Conservation (phyloP, 176 grass and related monocot species). For the Guadua angustifolia region DNA sequence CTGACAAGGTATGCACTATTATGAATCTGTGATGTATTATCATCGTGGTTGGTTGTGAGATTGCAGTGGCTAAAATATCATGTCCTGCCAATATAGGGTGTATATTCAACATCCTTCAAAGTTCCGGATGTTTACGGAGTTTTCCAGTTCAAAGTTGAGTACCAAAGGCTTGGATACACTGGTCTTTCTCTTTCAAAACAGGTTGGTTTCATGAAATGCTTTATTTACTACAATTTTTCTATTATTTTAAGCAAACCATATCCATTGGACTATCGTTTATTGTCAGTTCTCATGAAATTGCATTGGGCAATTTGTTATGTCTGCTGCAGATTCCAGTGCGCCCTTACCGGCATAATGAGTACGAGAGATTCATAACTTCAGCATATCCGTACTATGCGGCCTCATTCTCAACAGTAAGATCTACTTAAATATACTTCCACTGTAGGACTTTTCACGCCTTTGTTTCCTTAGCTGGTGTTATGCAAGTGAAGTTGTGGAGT, state of each 20-base stretch:
- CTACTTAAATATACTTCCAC: background rate
- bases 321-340: conserved; percentile 85
- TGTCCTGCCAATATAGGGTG: conserved; percentile 50
- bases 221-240: background rate
- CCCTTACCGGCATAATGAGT: conserved; percentile 91
- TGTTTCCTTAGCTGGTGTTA: background rate
- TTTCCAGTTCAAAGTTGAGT: conserved; percentile 98
- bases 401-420: conserved; percentile 93
- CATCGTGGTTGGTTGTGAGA: background rate
- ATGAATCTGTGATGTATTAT: conserved; percentile 17
- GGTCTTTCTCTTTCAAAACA: conserved; percentile 90
- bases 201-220: conserved; percentile 48
- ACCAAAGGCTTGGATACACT: conserved; percentile 91
- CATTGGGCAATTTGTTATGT: conserved; percentile 34
- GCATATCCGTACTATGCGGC: conserved; percentile 92
- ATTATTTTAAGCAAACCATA: background rate
- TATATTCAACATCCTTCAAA: conserved; percentile 90
- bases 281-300: background rate
- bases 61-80: conserved; percentile 45
- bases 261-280: background rate
- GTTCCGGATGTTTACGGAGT: conserved; percentile 99
- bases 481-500: background rate
- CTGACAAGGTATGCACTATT: conserved; percentile 56
- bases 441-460: background rate
- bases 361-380: conserved; percentile 95